Evolutionary conservation across 129 eudicot species (phyloP).

Genomic region (Ambrosia trifida): DNA sequence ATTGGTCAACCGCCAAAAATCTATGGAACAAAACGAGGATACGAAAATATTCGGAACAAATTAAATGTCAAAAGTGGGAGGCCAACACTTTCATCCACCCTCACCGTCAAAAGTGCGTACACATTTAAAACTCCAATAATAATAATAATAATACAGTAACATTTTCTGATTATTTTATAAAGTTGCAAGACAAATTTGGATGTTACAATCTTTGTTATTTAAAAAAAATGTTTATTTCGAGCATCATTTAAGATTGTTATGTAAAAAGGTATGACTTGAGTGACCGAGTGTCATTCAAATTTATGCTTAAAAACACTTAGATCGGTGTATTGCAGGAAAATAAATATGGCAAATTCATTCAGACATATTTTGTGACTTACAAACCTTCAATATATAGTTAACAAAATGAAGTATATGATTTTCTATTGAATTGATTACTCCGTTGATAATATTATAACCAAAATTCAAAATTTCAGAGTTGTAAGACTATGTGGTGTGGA

Average conservation of each 20-base stretch:
- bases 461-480: no score
- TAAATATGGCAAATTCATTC: no score
- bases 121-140: background rate
- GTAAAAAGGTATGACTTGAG: no score
- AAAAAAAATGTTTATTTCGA: background rate
- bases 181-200: background rate
- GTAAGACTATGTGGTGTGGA: no score
- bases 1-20: background rate
- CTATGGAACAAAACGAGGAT: background rate
- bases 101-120: background rate
- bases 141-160: background rate
- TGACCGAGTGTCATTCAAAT: background rate
- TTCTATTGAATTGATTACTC: background rate
- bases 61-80: slow-evolving; percentile 12
- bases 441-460: no score
- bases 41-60: background rate
- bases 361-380: no score
- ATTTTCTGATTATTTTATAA: background rate
- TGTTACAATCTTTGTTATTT: background rate
- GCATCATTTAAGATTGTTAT: no score
- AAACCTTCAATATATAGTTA: background rate
- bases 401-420: background rate
- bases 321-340: no score
- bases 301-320: no score
- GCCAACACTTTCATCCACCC: slow-evolving; percentile 18